Evolutionary conservation across 805 yeast genomes (phyloP).

Genomic region (Scheffersomyces amazonensis): DNA sequence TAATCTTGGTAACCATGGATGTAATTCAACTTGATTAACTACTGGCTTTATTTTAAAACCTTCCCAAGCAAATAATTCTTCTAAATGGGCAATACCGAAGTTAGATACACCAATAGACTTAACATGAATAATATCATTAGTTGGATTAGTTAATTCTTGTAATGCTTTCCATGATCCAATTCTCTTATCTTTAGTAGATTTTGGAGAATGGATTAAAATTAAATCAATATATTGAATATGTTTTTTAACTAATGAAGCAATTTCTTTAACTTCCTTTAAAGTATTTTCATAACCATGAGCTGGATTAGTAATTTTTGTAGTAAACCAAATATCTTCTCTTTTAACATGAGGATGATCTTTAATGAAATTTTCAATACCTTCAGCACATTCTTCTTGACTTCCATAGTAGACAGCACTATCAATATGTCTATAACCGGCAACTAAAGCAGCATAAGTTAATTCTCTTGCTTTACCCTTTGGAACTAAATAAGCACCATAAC

Average conservation of each 20-base stretch:
- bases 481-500: constrained; percentile 52
- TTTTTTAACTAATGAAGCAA: constrained; percentile 27
- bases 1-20: constrained; percentile 34
- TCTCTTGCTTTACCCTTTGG: constrained; percentile 35
- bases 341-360: constrained; percentile 35
- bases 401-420: constrained; percentile 70
- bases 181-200: constrained; percentile 35
- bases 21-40: constrained; percentile 73
- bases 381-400: constrained; percentile 61
- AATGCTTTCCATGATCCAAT: constrained; percentile 68
- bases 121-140: constrained; percentile 48
- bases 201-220: constrained; percentile 53
- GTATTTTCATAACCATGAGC: constrained; percentile 36
- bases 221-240: constrained; percentile 39
- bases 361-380: constrained; percentile 55
- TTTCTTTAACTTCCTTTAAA: constrained; percentile 24
- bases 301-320: constrained; percentile 28
- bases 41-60: constrained; percentile 54
- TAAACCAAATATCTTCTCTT: constrained; percentile 35
- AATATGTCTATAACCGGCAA: constrained; percentile 68
- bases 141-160: constrained; percentile 54
- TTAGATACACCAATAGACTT: constrained; percentile 78
- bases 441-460: constrained; percentile 55
- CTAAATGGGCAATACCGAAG: constrained; percentile 57
- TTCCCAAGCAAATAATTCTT: constrained; percentile 59